These are phyloP conservation scores for Candida glaebosa DNA, from an alignment of 805 yeast species.

Conservation along the genomic window DNA sequence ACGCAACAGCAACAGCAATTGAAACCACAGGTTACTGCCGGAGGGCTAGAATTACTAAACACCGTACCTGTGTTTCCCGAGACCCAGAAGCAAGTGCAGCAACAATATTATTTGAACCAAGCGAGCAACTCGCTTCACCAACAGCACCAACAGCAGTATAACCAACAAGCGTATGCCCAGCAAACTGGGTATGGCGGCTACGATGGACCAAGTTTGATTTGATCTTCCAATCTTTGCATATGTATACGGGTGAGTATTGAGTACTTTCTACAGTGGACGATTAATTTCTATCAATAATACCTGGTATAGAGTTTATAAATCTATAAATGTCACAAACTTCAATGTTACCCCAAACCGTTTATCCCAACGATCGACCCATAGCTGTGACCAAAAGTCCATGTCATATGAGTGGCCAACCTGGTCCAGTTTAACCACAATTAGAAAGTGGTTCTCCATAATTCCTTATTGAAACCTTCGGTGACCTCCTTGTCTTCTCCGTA, in stretches of 20 bases:
- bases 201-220: slow-evolving; percentile 23
- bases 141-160: slow-evolving; percentile 16
- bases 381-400: too few relatives aligned
- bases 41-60: slow-evolving; percentile 65
- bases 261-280: too few relatives aligned
- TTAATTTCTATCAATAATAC: too few relatives aligned
- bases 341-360: too few relatives aligned
- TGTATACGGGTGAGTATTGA: too few relatives aligned
- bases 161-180: slow-evolving; percentile 8
- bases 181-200: slow-evolving; percentile 10
- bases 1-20: slow-evolving; percentile 23
- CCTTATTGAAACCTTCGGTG: slow-evolving; percentile 49
- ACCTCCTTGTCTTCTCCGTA: slow-evolving; percentile 66
- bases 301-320: background rate
- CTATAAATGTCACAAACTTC: background rate
- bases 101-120: slow-evolving; percentile 30
- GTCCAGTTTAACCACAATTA: slow-evolving; percentile 1
- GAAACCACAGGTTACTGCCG: slow-evolving; percentile 61
- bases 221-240: background rate
- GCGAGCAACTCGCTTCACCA: slow-evolving; percentile 35
- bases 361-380: too few relatives aligned
- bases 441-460: slow-evolving; percentile 25
- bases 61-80: slow-evolving; percentile 70
- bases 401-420: too few relatives aligned
- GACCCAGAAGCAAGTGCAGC: slow-evolving; percentile 46